Evolutionary conservation across 805 yeast species (phyloP), one percentile per base, ranked within the genome.

Genomic region (Wilhelminamyces savonicus): DNA sequence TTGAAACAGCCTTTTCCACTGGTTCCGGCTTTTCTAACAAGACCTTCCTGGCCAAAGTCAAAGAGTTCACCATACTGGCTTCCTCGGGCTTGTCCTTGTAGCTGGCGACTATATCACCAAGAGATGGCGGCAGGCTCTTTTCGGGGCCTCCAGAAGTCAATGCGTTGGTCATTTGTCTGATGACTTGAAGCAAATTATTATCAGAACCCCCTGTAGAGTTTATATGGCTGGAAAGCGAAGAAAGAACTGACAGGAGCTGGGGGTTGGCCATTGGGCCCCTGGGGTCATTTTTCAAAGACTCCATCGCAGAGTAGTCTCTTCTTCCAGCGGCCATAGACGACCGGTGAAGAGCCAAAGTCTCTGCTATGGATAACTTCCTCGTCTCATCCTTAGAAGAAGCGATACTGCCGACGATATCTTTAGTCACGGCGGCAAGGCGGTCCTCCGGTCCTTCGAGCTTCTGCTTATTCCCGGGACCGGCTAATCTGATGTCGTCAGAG

Each of bases 331-430:
- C 46, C 69, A 70, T 66, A 7, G 64, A 56, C 3, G 71, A 61
- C 23, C 79, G 51, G 36, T 71, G 71, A 30, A 71, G 41, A 0
- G 82, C 82, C 39, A 76, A 50, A 2, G 80, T 72, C 39, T 76
- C 78, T 0, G 82, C 81, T 28, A 76, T 74, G 2, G 81, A 69
- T 17, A 74, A 46, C 2, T 64, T 43, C 22, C 58, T 56, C 14
- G 31, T 46, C 8, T 17, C 19, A 17, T 8, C 19, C 8, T n/a
- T n/a, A 13, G 27, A 13, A 10, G 19, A 8, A 8, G 9, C 10
- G 21, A 7, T 10, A 8, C 21, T 8, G 21, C n/a, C 32, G 28
- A 37, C 30, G 13, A 39, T 26, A 24, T 34, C 35, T 16, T 35
- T 31, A 13, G 40, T 35, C 17, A 36, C 31, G 16, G 35, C 34